Percentiles rank a stretch among this genome's conserved stretches.
These are phyloP conservation scores for Coemansia sp. DNA, from an alignment of 192 early-diverging fungal species.

Conservation along the genomic window DNA sequence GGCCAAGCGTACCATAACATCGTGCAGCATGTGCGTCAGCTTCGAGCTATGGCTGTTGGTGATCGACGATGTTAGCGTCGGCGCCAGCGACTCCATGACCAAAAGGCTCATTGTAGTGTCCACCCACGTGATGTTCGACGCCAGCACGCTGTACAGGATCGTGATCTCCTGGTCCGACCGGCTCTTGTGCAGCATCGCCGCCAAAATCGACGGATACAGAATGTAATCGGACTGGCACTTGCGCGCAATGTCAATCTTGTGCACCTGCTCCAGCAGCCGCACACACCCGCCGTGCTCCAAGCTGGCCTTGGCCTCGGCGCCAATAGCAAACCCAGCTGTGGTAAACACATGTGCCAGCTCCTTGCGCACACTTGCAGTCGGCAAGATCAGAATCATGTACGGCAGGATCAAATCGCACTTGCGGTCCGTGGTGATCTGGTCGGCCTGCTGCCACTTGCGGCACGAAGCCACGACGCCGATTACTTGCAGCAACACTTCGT, in stretches of 20 bases:
- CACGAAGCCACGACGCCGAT: conserved; percentile 71
- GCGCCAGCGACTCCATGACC: conserved; percentile 53
- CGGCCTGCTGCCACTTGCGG: conserved; percentile 50
- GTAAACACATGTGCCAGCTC: conserved; percentile 56
- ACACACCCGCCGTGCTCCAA: conserved; percentile 50
- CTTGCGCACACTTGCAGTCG: conserved; percentile 73
- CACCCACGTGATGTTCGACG: conserved; percentile 49
- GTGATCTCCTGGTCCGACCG: conserved; percentile 51
- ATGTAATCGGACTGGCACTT: conserved; percentile 51
- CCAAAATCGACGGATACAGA: conserved; percentile 50
- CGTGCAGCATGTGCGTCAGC: conserved; percentile 53
- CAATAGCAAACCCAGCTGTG: conserved; percentile 24
- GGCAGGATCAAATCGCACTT: conserved; percentile 58
- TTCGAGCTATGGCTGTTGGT: conserved; percentile 44
- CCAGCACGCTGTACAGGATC: conserved; percentile 47
- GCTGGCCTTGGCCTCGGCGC: conserved; percentile 23
- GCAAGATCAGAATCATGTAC: conserved; percentile 78
- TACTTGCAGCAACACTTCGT: conserved; percentile 67
- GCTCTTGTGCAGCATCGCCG: conserved; percentile 50
- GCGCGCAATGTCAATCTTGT: conserved; percentile 44
- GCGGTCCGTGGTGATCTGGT: conserved; percentile 20
- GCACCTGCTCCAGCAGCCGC: conserved; percentile 48
- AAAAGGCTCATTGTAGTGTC: conserved; percentile 47
- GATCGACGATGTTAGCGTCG: conserved; percentile 34
- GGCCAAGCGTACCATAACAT: conserved; percentile 48